Base-by-base conservation (phyloP, 495 filamentous ascomycete species). In the Hapsidospora chrysogenum region DNA sequence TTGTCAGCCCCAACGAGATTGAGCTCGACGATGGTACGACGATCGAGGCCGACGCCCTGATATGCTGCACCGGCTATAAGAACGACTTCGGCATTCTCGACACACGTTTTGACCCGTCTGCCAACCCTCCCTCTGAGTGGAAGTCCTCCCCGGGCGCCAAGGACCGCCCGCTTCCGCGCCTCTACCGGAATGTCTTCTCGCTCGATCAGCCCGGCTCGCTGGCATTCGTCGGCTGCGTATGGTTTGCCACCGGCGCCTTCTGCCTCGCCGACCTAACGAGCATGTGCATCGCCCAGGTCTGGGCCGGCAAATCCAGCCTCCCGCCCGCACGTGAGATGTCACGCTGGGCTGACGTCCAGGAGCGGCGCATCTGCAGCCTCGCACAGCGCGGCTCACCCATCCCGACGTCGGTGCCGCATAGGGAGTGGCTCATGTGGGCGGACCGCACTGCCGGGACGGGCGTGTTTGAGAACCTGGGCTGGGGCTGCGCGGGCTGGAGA, bases 281-380 rank as follows among this genome's bases (percentile, higher is more conserved):
- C 17, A 54, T 54, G 48, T 43, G 45, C 14, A 27, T 51, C 19
- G 40, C 51, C 2, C 45, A 51, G 31, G 38, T 48, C 17, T 51
- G 48, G 48, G 38, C 40, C 4, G 45, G 40, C 21, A 41, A 38
- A 17, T 40, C 35, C 2, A 31, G 20, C 0, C 38, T 54, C 8
- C 51, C 48, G 17, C 42, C 44, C 1, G 4, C 32, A 11, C 17
- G 38, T 11, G 42, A 39, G 27, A 52, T 51, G 51, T 39, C 47
- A 15, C 41, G 39, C 36, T 54, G 48, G 48, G 29, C 48, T 14
- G 31, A 38, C 4, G 40, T 30, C 3, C 43, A 44, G 9, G 37
- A 48, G 9, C n/a, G 23, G 31, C 20, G 8, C 18, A 22, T 33
- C 4, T 33, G 31, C n/a, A 13, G 7, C 9, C 27, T 29, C 18